A percentile compares a stretch with the other conserved stretches of the same genome.
These are phyloP conservation scores for Rhodomyrtus tomentosa DNA, from an alignment of 345 rosid species.

Conservation along the genomic window DNA sequence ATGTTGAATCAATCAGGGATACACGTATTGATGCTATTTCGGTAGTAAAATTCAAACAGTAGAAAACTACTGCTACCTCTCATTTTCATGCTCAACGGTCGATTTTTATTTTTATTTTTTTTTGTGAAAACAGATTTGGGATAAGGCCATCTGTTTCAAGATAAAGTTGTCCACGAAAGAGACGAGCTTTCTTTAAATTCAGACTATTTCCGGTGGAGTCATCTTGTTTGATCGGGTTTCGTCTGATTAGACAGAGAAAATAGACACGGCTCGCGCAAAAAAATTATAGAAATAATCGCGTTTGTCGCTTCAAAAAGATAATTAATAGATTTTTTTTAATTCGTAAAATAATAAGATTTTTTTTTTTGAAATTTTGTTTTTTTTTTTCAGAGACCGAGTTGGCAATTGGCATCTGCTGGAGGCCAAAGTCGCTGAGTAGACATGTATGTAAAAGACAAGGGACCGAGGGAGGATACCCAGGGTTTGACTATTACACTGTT, in stretches of 20 bases:
- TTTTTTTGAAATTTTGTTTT: background rate
- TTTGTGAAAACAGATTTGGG: background rate
- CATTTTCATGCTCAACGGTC: background rate
- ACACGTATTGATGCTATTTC: background rate
- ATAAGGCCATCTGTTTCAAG: background rate
- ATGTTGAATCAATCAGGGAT: no score
- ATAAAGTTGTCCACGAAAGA: background rate
- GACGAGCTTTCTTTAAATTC: background rate
- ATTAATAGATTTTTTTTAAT: no score
- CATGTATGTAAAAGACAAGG: background rate
- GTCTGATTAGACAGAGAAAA: background rate
- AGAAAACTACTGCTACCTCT: rapidly evolving
- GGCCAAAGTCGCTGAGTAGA: background rate
- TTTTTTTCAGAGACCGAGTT: background rate
- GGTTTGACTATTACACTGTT: background rate
- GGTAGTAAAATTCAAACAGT: background rate
- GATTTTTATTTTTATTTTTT: no score
- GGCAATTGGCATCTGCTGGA: background rate
- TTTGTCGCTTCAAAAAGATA: rapidly evolving
- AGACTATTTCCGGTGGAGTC: background rate
- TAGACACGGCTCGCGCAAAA: background rate
- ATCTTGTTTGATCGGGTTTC: background rate
- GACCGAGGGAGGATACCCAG: background rate
- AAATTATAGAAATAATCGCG: no score
- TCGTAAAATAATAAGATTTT: background rate